phyloP scores from a whole-genome alignment of 1,284 basidiomycete species.

The Spongispora temasekensis region DNA sequence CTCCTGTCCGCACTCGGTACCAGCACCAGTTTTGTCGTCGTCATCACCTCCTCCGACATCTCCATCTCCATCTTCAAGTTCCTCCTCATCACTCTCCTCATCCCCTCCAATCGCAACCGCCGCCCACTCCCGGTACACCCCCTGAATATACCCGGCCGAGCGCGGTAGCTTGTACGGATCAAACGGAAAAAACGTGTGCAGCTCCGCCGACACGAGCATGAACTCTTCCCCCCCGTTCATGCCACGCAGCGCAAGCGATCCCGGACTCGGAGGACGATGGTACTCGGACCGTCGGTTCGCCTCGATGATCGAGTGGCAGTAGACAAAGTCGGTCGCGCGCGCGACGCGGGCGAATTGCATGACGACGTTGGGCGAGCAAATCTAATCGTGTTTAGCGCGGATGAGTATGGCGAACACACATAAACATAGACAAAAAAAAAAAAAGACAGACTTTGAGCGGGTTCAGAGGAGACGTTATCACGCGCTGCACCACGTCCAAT shows the following conservation, averaged over 20 bases:
- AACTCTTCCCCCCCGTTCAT: conserved; percentile 29
- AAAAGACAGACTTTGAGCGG: conserved; percentile 72
- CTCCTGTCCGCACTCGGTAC: neutral
- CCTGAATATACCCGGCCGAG: conserved; percentile 67
- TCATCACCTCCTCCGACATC: conserved; percentile 19
- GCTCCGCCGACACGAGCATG: conserved; percentile 64
- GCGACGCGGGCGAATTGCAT: conserved; percentile 94
- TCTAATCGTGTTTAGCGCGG: conserved; percentile 41
- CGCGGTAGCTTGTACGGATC: conserved; percentile 93
- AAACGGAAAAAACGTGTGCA: conserved; percentile 98
- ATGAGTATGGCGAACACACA: neutral
- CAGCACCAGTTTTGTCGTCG: conserved; percentile 7
- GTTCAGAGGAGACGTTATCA: conserved; percentile 84
- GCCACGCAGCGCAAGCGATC: conserved; percentile 37
- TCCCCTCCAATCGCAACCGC: conserved; percentile 73
- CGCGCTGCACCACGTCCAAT: conserved; percentile 78
- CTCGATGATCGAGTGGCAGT: conserved; percentile 94
- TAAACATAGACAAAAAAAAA: neutral
- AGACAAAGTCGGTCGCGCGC: conserved; percentile 89
- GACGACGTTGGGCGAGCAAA: conserved; percentile 90
- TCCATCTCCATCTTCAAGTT: conserved; percentile 35
- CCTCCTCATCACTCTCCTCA: conserved; percentile 64
- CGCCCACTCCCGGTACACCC: conserved; percentile 76
- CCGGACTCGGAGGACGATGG: conserved; percentile 20
- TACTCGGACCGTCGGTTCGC: conserved; percentile 72